Evolutionary conservation across 1,139 yeast genomes (phyloP).

Genomic region (Diutina neorugosa): DNA sequence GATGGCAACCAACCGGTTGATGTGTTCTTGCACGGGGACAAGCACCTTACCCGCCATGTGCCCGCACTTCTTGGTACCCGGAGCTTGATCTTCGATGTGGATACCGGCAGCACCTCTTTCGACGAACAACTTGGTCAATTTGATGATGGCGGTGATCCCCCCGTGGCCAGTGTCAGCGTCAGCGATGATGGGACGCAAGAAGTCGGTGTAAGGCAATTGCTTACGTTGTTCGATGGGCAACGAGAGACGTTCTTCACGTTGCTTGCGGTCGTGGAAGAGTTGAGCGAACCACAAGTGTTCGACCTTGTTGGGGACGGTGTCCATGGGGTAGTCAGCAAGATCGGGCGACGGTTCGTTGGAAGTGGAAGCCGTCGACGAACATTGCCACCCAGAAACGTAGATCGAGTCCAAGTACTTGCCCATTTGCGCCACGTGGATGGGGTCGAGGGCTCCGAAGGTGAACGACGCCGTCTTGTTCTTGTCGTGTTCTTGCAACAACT

Average conservation of each 20-base stretch:
- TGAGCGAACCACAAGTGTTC: constrained; percentile 97
- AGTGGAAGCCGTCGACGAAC: constrained; percentile 94
- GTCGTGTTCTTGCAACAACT: constrained; percentile 60
- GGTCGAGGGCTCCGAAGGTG: constrained; percentile 95
- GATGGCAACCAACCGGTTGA: constrained; percentile 84
- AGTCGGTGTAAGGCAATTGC: constrained; percentile 57
- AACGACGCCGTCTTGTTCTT: constrained; percentile 64
- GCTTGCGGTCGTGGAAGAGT: constrained; percentile 94
- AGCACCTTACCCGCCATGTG: constrained; percentile 98
- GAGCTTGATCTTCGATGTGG: constrained; percentile 97
- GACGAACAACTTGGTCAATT: constrained; percentile 89
- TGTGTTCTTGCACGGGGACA: constrained; percentile 95
- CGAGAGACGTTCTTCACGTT: constrained; percentile 70
- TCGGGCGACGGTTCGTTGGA: constrained; percentile 97
- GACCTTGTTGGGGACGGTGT: constrained; percentile 97
- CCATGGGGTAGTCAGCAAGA: constrained; percentile 96
- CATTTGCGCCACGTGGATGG: constrained; percentile 94
- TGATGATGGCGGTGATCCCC: constrained; percentile 91
- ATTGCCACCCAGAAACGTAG: constrained; percentile 97
- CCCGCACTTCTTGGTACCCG: constrained; percentile 97
- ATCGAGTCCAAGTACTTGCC: constrained; percentile 87
- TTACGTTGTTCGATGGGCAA: constrained; percentile 51
- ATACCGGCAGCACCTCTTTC: constrained; percentile 99
- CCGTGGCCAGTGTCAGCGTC: constrained; percentile 99
- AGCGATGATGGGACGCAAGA: constrained; percentile 87